Evolutionary conservation across 305 asterid genomes (phyloP), one percentile per base, ranked within the genome.

Genomic region (Vinca major): DNA sequence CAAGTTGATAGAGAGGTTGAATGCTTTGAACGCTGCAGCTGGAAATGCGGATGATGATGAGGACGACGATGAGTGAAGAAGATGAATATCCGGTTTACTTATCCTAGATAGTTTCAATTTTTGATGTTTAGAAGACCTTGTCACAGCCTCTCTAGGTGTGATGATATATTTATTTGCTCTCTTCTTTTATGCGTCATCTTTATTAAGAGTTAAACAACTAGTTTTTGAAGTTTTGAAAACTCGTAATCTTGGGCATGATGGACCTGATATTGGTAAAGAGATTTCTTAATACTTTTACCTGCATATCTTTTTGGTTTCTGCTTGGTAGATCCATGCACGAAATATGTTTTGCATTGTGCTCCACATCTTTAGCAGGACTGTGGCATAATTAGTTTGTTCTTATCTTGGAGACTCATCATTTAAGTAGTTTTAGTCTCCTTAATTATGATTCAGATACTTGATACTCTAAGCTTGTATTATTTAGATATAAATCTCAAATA

Each of bases 11-110:
- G 89, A 87, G 81, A 84, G 95, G 86, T 75, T 91, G 70, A 88
- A 91, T 74, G 87, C 90, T 67, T 70, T 91, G 71, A 91, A 88
- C 51, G 62, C 87, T n/a, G 96, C 95, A 37, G 86, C 86, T 17
- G 86, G 85, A 65, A 71, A 76, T 9, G 81, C 80, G 0, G 88
- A 80, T 0, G 86, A 80, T 0, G 89, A 85, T 11, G 85, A 84
- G n/a, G 89, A 84, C 63, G 91, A 82, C 6, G 93, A 82, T 7
- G 93, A 89, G 78, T 83, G 73, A 82, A 73, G 16, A 14, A 49
- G 54, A 44, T 37, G 26, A 65, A 67, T 50, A 4, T 56, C 8
- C 12, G 1, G n/a, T 26, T 26, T 21, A 21, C 41, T 26, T 26
- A 7, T 56, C 9, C 41, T 26, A 33, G 62, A 26, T 56, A 56